Percentiles rank a stretch among this genome's conserved stretches.
Evolutionary conservation across 805 yeast genomes (phyloP).

Genomic region (Saturnispora silvae): DNA sequence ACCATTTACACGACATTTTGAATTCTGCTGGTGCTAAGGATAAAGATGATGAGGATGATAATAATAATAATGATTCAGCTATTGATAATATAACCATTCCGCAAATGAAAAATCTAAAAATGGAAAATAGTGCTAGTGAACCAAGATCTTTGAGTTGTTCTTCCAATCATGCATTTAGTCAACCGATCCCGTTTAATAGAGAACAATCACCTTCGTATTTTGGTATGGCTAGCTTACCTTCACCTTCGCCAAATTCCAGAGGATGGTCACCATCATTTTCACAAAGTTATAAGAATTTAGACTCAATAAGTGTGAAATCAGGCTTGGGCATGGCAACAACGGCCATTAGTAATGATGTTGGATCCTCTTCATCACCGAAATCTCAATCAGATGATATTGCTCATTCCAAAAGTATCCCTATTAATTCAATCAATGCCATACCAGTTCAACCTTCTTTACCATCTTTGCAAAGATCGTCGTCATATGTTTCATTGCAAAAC

Average conservation of each 20-base stretch:
- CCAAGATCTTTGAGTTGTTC: neutral
- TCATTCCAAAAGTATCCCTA: slow-evolving; percentile 12
- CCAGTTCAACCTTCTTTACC: slow-evolving; percentile 8
- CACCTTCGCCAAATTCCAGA: slow-evolving; percentile 5
- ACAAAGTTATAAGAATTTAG: slow-evolving; percentile 2
- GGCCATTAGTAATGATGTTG: too few species aligned
- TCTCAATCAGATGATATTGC: slow-evolving; percentile 2
- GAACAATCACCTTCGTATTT: slow-evolving; percentile 14
- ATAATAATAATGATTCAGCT: neutral
- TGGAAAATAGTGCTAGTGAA: too few species aligned
- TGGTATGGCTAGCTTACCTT: neutral
- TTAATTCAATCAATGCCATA: slow-evolving; percentile 6
- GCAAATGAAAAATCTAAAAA: neutral
- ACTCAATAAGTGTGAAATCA: slow-evolving; percentile 3
- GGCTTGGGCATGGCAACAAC: neutral
- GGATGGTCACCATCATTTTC: slow-evolving; percentile 8
- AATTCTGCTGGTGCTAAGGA: neutral
- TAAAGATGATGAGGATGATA: neutral
- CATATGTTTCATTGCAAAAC: slow-evolving; percentile 27
- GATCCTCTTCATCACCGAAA: neutral
- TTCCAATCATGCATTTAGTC: neutral
- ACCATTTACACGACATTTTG: slow-evolving; percentile 7
- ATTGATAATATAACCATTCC: neutral
- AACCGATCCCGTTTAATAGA: slow-evolving; percentile 13
- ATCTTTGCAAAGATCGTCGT: slow-evolving; percentile 20